These are phyloP conservation scores for Apium graveolens DNA, from an alignment of 129 eudicot species.

Conservation along the genomic window DNA sequence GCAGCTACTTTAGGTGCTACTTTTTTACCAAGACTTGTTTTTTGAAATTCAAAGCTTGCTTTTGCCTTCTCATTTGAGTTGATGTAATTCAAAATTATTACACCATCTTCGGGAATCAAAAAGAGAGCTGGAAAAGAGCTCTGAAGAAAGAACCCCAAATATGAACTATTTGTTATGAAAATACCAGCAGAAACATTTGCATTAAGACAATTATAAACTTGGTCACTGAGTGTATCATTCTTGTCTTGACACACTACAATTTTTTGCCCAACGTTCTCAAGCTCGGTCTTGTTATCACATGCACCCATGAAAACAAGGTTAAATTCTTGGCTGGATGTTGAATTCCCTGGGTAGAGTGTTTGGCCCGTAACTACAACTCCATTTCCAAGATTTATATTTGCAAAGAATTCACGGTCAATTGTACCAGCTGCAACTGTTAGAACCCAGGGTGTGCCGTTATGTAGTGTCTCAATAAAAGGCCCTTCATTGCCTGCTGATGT, in stretches of 20 bases:
- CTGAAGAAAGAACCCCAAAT: conserved; percentile 30
- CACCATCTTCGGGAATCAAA: conserved; percentile 32
- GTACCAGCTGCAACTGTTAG: conserved; percentile 74
- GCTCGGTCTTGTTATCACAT: conserved; percentile 31
- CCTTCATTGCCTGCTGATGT: conserved; percentile 70
- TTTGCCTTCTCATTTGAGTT: conserved; percentile 19
- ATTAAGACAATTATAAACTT: conserved; percentile 21
- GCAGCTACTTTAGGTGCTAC: conserved; percentile 55
- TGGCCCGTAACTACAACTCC: conserved; percentile 37
- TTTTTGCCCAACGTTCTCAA: conserved; percentile 20
- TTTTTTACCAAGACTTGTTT: conserved; percentile 31
- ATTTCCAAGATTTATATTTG: conserved; percentile 46
- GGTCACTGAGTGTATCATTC: conserved; percentile 32
- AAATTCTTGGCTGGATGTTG: conserved; percentile 8
- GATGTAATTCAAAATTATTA: conserved; percentile 29
- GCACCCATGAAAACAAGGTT: conserved; percentile 21
- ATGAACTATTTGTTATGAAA: conserved; percentile 47
- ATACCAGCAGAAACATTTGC: conserved; percentile 36
- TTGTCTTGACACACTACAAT: conserved; percentile 56
- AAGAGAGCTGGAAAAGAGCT: conserved; percentile 43
- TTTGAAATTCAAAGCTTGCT: conserved; percentile 40
- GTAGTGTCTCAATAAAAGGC: conserved; percentile 42
- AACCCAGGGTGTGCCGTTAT: conserved; percentile 84
- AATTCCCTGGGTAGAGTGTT: conserved; percentile 48
- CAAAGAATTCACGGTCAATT: conserved; percentile 51